Evolutionary conservation across 2,329 filamentous ascomycete genomes (phyloP), one percentile per base, ranked within the genome.

Genomic region (Penicillium brevicompactum): DNA sequence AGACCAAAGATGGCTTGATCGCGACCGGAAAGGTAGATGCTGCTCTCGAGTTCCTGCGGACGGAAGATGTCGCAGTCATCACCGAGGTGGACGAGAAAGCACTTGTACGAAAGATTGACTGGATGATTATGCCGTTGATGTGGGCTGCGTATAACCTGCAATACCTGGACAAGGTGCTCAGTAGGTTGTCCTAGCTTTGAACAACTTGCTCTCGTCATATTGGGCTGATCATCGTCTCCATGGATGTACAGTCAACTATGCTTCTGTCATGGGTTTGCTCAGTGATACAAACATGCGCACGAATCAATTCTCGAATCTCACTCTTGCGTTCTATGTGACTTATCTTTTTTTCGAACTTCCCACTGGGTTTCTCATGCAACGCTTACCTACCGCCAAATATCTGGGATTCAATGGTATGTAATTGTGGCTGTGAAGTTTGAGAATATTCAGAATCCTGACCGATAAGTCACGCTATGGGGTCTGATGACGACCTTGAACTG

Each of bases 231-330:
- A 18, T 18, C 18, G 18, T 18, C 18, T 27, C 24, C 24, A 27
- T 27, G 24, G 24, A 6, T 27, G 24, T 5, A 6, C 84, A 21
- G 71, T 74, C 7, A 80, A 80, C 5, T 71, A 78, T 40, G 74
- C 85, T 6, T 81, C 81, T 44, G 82, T 87, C 51, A 88, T 87
- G 85, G 83, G 83, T 13, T 70, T 87, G 13, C 74, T 70, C 10
- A 70, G 77, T 53, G 83, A 86, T 55, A 78, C 83, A 7, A 73
- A 79, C 2, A 76, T 87, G 46, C 66, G 71, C 30, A 80, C 79
- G 27, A 84, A 86, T 58, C 77, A 86, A 38, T 87, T 86, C 68
- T 83, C 82, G 46, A 82, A 85, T 63, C 68, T 84, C 18, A 82
- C 83, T 0, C 82, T 83, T 2, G 81, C 82, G 24, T 81, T 87